Evolutionary conservation across 208 protist genomes (phyloP).

Genomic region (Trypanosoma cruzi): DNA sequence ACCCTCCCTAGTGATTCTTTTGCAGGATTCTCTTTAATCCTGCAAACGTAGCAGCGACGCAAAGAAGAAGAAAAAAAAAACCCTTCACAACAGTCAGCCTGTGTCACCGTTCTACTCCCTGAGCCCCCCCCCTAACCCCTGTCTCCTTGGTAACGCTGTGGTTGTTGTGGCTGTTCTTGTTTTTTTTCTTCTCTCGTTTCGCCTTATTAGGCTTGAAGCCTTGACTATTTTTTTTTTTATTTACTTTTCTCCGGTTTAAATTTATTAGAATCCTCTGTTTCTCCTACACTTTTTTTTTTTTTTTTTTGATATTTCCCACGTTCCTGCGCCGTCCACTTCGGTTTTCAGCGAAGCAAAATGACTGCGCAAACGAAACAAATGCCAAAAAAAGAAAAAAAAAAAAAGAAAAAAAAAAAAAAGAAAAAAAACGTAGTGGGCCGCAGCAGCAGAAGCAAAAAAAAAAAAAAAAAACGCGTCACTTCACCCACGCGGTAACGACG

Average conservation of each 20-base stretch:
- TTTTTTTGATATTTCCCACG: background rate
- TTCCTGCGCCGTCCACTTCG: conserved; percentile 33
- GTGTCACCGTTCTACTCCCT: background rate
- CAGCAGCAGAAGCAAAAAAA: too few species aligned
- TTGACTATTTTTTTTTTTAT: conserved; percentile 5
- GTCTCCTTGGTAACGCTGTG: background rate
- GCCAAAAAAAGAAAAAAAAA: conserved; percentile 14
- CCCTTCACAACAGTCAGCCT: background rate
- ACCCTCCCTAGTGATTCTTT: background rate
- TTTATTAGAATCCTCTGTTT: background rate
- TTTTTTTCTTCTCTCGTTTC: background rate
- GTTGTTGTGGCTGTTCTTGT: background rate
- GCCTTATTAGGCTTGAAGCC: background rate
- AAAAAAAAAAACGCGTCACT: background rate
- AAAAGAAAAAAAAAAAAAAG: background rate
- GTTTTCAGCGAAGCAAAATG: background rate
- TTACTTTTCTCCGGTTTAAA: conserved; percentile 2
- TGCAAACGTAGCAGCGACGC: conserved; percentile 3
- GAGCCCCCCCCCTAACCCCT: background rate
- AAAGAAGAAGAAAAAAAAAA: conserved; percentile 1
- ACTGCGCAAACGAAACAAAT: conserved; percentile 26
- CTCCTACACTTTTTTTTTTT: too few species aligned
- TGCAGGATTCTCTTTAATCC: background rate
- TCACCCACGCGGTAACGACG: background rate
- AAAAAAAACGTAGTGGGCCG: background rate